Evolutionary conservation across 345 rosid genomes (phyloP), one percentile per base, ranked within the genome.

Genomic region (Bruguiera sexangula): DNA sequence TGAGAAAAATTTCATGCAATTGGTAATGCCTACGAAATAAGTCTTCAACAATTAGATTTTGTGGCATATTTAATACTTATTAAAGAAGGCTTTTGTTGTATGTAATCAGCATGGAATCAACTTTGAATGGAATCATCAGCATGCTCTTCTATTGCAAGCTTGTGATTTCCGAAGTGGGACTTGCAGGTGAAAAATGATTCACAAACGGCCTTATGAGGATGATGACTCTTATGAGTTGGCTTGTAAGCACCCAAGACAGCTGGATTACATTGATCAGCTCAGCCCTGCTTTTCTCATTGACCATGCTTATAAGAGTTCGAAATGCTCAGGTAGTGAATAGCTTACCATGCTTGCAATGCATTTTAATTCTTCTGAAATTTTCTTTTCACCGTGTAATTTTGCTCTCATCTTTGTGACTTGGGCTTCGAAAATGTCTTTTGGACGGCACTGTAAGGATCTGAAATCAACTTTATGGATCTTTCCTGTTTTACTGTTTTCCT

Each of bases 191-290:
- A 87, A 52, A 24, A 66, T 88, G 93, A 75, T 80, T 65, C 79
- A 80, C 62, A 86, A 88, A 66, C 80, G 93, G 31, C 67, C 87
- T 69, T 80, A 76, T 50, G 51, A 37, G 59, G 85, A 80, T 61
- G 87, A 81, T 67, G 82, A 78, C 46, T 76, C 77, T 27, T 76
- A 74, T 31, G 82, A 80, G 68, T 63, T 73, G 29, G 62, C 86
- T 20, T 72, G 60, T 70, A 88, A 86, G 87, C 82, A 76, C 36
- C 79, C 69, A 59, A 81, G 84, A 66, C 80, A 64, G 26, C 62
- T 78, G 68, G 83, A 86, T 59, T 65, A 72, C 50, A 34, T 55
- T 39, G 66, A 69, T 27, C 76, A 72, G 69, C 43, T 75, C 51
- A 59, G 72, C 48, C 63, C 73, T 15, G 13, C 65, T 53, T 54